Conservation (phyloP, 331 rosid genomes). For the Telfairia occidentalis region DNA sequence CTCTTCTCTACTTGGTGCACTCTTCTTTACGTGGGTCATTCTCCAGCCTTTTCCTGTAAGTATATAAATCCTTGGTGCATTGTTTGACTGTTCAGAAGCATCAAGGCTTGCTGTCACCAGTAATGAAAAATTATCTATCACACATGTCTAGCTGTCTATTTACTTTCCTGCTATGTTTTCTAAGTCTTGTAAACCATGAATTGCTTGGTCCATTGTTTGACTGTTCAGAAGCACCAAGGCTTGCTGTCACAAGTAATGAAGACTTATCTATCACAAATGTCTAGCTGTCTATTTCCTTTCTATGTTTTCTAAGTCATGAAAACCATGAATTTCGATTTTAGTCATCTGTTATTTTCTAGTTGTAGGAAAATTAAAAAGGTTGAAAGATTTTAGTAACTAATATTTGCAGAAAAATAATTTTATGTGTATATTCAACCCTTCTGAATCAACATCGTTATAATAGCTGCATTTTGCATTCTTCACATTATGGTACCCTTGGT, state of each 20-base stretch:
- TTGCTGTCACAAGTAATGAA: neutral
- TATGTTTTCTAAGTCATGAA: too few species aligned
- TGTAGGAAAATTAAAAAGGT: neutral
- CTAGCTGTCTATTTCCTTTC: neutral
- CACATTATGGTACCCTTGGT: neutral
- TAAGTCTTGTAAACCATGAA: too few species aligned
- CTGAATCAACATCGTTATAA: neutral
- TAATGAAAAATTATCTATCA: neutral
- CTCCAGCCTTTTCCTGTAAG: conserved; percentile 82
- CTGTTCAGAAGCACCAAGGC: neutral
- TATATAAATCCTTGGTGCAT: neutral
- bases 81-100: neutral
- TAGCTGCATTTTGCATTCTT: neutral
- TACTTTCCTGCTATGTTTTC: neutral
- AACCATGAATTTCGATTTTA: neutral
- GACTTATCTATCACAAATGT: neutral
- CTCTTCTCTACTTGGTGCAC: conserved; percentile 53
- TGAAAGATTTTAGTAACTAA: neutral
- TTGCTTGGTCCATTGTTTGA: neutral
- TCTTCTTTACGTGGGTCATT: conserved; percentile 74
- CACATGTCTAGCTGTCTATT: neutral
- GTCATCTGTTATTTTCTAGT: neutral
- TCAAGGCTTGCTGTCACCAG: neutral
- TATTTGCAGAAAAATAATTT: neutral
- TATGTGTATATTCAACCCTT: neutral